Evolutionary conservation across 331 rosid species (phyloP).

Genomic region (Saraca asoca): DNA sequence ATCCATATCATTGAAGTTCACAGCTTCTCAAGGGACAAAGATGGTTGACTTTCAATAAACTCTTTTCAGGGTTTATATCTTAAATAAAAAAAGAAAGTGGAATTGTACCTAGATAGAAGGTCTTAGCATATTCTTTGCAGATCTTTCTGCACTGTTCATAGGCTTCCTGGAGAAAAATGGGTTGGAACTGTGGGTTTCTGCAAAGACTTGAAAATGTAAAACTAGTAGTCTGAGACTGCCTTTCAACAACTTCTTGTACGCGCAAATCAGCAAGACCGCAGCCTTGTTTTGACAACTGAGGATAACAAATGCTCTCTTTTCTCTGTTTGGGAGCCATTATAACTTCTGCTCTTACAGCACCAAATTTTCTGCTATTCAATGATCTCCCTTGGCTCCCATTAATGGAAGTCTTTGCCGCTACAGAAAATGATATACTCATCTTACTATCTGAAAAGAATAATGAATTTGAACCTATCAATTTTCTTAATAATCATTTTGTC

Average conservation of each 20-base stretch:
- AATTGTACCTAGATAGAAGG: constrained; percentile 72
- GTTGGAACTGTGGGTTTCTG: constrained; percentile 37
- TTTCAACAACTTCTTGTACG: constrained; percentile 59
- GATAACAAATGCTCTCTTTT: constrained; percentile 30
- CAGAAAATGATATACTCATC: constrained; percentile 55
- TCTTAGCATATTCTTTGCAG: constrained; percentile 85
- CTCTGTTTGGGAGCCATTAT: constrained; percentile 49
- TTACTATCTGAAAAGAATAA: too few relatives aligned
- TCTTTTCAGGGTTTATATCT: too few relatives aligned
- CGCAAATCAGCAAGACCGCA: constrained; percentile 57
- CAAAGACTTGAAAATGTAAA: constrained; percentile 5
- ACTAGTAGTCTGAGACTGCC: constrained; percentile 49
- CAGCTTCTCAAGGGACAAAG: too few relatives aligned
- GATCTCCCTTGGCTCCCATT: constrained; percentile 34
- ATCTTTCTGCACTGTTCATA: constrained; percentile 74
- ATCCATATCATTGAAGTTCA: too few relatives aligned
- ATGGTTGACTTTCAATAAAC: too few relatives aligned
- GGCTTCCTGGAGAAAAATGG: constrained; percentile 63
- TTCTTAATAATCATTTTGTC: too few relatives aligned
- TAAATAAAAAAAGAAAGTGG: background rate
- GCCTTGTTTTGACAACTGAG: constrained; percentile 50
- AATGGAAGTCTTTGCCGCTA: constrained; percentile 41
- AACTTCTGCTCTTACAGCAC: constrained; percentile 47
- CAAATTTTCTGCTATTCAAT: constrained; percentile 25
- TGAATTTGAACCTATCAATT: too few relatives aligned